phyloP scores from a whole-genome alignment of 805 yeast genomes.

The Sugiyamaella smithiae region DNA sequence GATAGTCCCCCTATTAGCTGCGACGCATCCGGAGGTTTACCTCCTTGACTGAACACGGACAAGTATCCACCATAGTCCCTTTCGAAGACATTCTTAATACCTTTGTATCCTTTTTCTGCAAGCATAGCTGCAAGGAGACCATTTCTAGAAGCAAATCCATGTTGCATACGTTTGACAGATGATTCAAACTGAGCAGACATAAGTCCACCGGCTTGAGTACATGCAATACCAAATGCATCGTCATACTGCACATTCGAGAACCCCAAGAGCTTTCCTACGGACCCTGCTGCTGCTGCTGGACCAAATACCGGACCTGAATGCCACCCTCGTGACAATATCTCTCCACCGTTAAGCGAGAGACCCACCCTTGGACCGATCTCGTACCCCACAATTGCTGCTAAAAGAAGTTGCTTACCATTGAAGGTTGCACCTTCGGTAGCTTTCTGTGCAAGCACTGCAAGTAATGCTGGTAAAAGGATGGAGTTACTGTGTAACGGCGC shows the following conservation, averaged over 20 bases:
- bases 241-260: constrained; percentile 8
- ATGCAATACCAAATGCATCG: constrained; percentile 19
- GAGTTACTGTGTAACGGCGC: constrained; percentile 19
- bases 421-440: neutral
- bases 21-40: neutral
- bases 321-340: constrained; percentile 14
- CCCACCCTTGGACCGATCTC: constrained; percentile 18
- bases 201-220: constrained; percentile 17
- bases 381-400: constrained; percentile 10
- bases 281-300: constrained; percentile 13
- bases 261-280: constrained; percentile 8
- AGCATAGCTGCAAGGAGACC: constrained; percentile 15
- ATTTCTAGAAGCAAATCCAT: constrained; percentile 17
- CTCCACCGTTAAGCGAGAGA: constrained; percentile 10
- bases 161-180: constrained; percentile 19
- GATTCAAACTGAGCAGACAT: constrained; percentile 19
- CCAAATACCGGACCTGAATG: constrained; percentile 18
- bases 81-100: constrained; percentile 13
- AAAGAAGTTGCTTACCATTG: constrained; percentile 11
- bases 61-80: constrained; percentile 15
- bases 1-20: constrained; percentile 7
- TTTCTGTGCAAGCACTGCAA: neutral
- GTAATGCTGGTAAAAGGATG: constrained; percentile 12
- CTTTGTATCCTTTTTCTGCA: constrained; percentile 15
- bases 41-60: constrained; percentile 9